Evolutionary conservation across 2,329 filamentous ascomycete species (phyloP).

Genomic region (Apiospora pterosperma): DNA sequence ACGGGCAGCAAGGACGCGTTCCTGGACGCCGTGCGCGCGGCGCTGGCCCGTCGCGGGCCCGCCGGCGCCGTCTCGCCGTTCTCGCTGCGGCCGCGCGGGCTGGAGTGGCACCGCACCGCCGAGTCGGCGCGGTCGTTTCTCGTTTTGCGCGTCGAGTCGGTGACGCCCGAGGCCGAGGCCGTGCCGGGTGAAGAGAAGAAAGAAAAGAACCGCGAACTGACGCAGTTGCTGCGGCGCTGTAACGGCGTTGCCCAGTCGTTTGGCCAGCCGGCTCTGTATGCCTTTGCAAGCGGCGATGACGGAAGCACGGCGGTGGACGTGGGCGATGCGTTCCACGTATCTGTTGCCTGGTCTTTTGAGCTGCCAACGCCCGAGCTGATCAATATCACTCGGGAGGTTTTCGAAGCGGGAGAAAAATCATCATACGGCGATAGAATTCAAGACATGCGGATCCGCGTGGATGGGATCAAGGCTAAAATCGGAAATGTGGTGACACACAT

Average conservation of each 20-base stretch:
- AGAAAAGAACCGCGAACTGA: conserved; percentile 48
- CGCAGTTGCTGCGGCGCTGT: conserved; percentile 60
- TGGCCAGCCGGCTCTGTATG: conserved; percentile 70
- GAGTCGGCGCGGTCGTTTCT: conserved; percentile 77
- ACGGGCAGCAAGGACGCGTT: conserved; percentile 72
- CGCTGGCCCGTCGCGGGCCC: conserved; percentile 38
- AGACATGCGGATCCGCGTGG: conserved; percentile 49
- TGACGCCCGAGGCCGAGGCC: conserved; percentile 17
- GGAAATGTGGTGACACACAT: conserved; percentile 57
- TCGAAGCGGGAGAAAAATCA: conserved; percentile 14
- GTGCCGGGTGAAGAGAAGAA: neutral
- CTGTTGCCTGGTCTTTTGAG: conserved; percentile 78
- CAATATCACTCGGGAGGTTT: conserved; percentile 31
- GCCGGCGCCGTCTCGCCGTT: conserved; percentile 37
- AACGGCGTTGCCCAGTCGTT: conserved; percentile 61
- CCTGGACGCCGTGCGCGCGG: conserved; percentile 60
- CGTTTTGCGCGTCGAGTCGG: conserved; percentile 68
- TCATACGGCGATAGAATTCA: conserved; percentile 23
- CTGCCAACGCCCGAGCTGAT: conserved; percentile 43
- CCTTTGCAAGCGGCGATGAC: conserved; percentile 16
- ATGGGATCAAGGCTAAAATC: conserved; percentile 69
- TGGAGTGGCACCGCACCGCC: conserved; percentile 50
- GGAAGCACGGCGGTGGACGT: conserved; percentile 19
- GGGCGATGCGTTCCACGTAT: conserved; percentile 72
- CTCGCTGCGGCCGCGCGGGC: conserved; percentile 31